Conservation (phyloP, 2,329 filamentous ascomycete species). For the Xylariaceae sp. region DNA sequence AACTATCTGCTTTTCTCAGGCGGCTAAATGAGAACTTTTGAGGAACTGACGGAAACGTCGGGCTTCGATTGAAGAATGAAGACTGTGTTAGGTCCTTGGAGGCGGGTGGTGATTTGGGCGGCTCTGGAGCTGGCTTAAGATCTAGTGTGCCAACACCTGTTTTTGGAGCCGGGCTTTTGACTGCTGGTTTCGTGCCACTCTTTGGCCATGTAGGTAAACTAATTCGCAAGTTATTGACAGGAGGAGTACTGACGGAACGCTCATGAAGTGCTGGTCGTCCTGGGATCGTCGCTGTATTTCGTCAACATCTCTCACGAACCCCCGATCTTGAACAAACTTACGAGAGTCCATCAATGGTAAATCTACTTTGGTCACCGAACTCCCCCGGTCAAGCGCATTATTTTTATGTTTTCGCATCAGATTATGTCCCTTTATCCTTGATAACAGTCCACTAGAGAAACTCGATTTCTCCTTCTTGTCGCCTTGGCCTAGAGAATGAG, state of each 20-base stretch:
- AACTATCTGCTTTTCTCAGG: conserved; percentile 42
- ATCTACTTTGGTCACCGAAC: conserved; percentile 65
- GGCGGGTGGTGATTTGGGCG: conserved; percentile 40
- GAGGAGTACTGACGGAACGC: conserved; percentile 59
- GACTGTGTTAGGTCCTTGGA: conserved; percentile 52
- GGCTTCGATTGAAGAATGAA: conserved; percentile 45
- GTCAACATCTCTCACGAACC: conserved; percentile 20
- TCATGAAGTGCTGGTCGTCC: conserved; percentile 60
- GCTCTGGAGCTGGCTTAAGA: conserved; percentile 5
- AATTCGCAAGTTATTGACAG: conserved; percentile 46
- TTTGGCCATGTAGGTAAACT: conserved; percentile 33
- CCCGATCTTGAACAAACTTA: conserved; percentile 38
- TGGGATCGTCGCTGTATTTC: conserved; percentile 57
- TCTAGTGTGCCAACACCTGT: no score
- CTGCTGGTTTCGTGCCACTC: background rate
- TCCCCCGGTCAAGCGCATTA: conserved; percentile 59
- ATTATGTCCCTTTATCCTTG: conserved; percentile 54
- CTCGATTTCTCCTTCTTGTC: conserved; percentile 41
- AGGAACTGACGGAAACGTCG: conserved; percentile 31
- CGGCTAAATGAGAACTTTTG: conserved; percentile 41
- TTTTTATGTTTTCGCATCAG: conserved; percentile 56
- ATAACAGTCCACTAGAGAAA: conserved; percentile 40
- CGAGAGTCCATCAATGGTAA: conserved; percentile 61
- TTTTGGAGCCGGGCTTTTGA: no score
- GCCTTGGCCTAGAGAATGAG: conserved; percentile 37